Conservation (phyloP, 352 stramenopile species). For the Globisporangium spinosum region DNA sequence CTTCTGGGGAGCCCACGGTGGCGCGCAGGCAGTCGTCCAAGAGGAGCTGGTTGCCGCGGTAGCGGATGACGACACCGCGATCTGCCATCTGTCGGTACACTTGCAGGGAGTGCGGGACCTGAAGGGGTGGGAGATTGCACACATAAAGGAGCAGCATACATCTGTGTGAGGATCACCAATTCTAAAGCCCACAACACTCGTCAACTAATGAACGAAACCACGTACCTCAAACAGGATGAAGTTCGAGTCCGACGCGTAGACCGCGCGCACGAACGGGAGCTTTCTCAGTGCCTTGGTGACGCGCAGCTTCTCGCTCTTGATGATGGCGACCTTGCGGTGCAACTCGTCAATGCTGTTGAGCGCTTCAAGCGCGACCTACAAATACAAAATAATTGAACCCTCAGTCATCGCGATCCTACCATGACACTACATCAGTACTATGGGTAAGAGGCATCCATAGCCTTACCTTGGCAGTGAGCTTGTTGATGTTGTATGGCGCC, state of each 20-base stretch:
- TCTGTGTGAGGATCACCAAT: background rate
- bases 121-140: background rate
- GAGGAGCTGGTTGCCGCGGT: conserved; percentile 95
- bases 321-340: conserved; percentile 54
- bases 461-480: conserved; percentile 86
- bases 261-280: conserved; percentile 90
- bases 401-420: background rate
- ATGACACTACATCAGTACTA: background rate
- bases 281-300: conserved; percentile 82
- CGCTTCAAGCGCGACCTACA: conserved; percentile 57
- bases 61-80: conserved; percentile 94
- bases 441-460: background rate
- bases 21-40: conserved; percentile 94
- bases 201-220: background rate
- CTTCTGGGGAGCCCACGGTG: conserved; percentile 91
- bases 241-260: conserved; percentile 96
- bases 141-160: background rate
- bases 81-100: conserved; percentile 95
- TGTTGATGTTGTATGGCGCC: conserved; percentile 99
- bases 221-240: conserved; percentile 96
- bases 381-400: background rate
- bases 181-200: background rate
- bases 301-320: conserved; percentile 81
- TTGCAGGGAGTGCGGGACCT: conserved; percentile 86
- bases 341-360: conserved; percentile 57